Base-by-base conservation (phyloP, 2,329 filamentous ascomycete species). In the Amphichorda felina region DNA sequence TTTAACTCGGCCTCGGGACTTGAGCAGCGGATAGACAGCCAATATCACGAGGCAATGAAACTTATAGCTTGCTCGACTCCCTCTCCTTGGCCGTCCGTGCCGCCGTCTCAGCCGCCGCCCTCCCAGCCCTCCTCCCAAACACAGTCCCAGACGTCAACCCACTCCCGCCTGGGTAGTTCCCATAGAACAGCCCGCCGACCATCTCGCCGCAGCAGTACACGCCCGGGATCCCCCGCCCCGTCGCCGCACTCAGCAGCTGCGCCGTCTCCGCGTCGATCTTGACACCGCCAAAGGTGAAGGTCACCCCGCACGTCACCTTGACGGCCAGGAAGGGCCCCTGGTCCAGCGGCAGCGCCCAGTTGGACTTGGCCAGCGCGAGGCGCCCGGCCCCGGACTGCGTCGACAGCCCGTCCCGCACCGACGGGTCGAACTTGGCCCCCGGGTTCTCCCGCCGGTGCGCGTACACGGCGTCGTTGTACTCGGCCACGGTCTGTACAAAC, bases 231-330 rank as follows among this genome's bases (percentile, higher is more conserved):
- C 59, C 54, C 4, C 46, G 45, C 2, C 57, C 58, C 0, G 62
- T 67, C 1, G 53, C 49, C 4, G 62, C 55, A 2, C 59, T 62
- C 11, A 79, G 49, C 1, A 80, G 66, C 3, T 59, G 61, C 0
- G 70, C 63, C 0, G 70, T 76, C 17, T 69, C 50, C 0, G 72
- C 62, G 33, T 73, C 63, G 2, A 77, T 66, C 5, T 63, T 61
- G 6, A 82, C 52, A 0, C 78, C 76, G 1, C 76, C 78, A 54
- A 82, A 82, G 0, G 77, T 82, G 43, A 82, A 82, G 0, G 76
- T 81, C 13, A 82, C 66, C 2, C 79, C 78, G 31, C 72, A 75
- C 4, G 68, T 70, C 3, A 82, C 75, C 43, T 73, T 72, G 31
- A 82, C 68, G 1, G 77, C 77, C 17, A 77, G 52, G 45, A 75